Evolutionary conservation across 1,284 basidiomycete species (phyloP), one percentile per base, ranked within the genome.

Genomic region (Cystobasidium sp.): DNA sequence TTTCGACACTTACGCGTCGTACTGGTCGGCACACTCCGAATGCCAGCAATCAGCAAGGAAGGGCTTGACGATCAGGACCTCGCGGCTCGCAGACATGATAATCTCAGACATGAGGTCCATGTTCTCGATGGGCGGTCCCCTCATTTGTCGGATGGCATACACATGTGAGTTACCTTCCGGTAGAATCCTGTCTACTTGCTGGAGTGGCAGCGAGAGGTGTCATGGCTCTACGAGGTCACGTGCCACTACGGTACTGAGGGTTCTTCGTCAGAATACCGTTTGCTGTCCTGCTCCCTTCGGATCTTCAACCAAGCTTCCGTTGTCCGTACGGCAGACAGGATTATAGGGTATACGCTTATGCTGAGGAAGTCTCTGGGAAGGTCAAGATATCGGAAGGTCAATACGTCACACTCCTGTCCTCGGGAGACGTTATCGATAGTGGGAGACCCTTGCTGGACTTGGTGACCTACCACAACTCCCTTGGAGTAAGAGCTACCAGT

Each of bases 271-370:
- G 53, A 37, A 22, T 56, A n/a, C 53, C 53, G 24, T 56, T 56
- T 31, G 53, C 53, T 56, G 53, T 56, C 10, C 53, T 56, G 9
- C 24, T 56, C 10, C 53, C 53, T 56, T 37, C 53, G 8, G 53
- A 56, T 31, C 53, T 56, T 56, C 53, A 56, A 37, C 53, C 53
- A 14, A 56, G 53, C 53, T 56, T 56, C 53, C 24, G n/a, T 14
- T 56, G 53, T 18, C 53, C 53, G 22, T 56, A 56, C 39, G 53
- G 53, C 24, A 10, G 53, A 18, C 53, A 56, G n/a, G 53, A 56
- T 3, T 56, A 56, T 37, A 56, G 10, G 24, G 53, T 56, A 31
- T 31, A 18, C 12, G 53, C 53, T 12, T 37, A 31, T 22, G 53
- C 53, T 10, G 53, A 56, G 9, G 53, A 56, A n/a, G 53, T 56